Evolutionary conservation across 2,329 filamentous ascomycete genomes (phyloP).

Genomic region (Alternaria sp.): DNA sequence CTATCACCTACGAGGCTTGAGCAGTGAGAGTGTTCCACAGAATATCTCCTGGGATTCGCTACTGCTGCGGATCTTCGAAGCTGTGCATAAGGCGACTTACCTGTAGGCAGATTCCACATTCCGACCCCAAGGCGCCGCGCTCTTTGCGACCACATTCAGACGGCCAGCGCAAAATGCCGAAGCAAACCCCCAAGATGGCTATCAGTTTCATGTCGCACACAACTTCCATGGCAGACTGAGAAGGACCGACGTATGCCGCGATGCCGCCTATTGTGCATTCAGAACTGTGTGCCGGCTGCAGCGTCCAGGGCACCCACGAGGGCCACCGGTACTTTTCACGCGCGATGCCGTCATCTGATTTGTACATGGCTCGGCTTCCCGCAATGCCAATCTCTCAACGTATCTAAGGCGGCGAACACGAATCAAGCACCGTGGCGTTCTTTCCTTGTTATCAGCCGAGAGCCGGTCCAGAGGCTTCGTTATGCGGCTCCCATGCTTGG

Average conservation of each 20-base stretch:
- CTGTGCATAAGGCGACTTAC: neutral
- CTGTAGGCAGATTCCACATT: neutral
- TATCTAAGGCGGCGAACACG: neutral
- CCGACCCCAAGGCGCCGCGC: neutral
- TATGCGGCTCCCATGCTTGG: constrained; percentile 1
- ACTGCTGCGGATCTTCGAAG: neutral
- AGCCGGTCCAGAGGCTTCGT: constrained; percentile 2
- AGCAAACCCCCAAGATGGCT: neutral
- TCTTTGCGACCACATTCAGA: neutral
- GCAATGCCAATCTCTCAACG: constrained; percentile 5
- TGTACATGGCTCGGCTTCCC: neutral
- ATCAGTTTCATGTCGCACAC: neutral
- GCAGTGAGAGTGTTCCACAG: neutral
- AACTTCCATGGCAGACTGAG: neutral
- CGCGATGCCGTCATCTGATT: constrained; percentile 23
- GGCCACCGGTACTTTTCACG: constrained; percentile 12
- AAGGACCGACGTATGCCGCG: neutral
- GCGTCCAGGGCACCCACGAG: neutral
- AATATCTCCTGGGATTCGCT: neutral
- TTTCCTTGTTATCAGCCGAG: constrained; percentile 15
- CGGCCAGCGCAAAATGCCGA: neutral
- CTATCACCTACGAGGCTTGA: neutral
- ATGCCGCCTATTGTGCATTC: neutral
- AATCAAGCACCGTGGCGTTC: constrained; percentile 8
- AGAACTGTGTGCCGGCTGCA: constrained; percentile 8